Conservation (phyloP, 2,329 filamentous ascomycete species). For the Nothopassalora personata region DNA sequence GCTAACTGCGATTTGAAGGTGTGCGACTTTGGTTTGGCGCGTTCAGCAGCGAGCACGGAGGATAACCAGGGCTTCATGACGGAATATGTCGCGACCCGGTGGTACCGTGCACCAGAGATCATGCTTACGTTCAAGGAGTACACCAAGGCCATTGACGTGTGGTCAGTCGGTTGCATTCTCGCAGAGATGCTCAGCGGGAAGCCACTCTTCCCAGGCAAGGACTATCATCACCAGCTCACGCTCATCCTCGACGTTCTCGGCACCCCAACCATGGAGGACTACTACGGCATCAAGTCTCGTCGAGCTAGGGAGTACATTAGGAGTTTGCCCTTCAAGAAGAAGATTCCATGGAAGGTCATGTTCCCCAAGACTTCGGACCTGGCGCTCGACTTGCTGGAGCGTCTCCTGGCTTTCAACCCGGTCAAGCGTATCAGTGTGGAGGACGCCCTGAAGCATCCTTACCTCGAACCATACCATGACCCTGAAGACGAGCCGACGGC, state of each 20-base stretch:
- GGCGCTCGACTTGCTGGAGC: conserved; percentile 89
- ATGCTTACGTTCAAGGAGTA: conserved; percentile 99
- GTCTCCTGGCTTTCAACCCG: conserved; percentile 94
- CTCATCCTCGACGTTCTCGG: conserved; percentile 95
- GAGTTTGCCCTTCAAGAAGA: conserved; percentile 98
- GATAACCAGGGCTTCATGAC: conserved; percentile 99
- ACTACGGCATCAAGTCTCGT: conserved; percentile 98
- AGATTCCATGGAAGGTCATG: conserved; percentile 93
- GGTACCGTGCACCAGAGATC: conserved; percentile 98
- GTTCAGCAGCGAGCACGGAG: conserved; percentile 88
- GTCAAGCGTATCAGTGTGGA: conserved; percentile 98
- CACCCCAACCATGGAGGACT: conserved; percentile 99
- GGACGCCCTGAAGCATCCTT: conserved; percentile 93
- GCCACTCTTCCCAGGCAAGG: conserved; percentile 95
- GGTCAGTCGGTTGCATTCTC: conserved; percentile 96
- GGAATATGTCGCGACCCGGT: conserved; percentile 98
- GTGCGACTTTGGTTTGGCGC: conserved; percentile 94
- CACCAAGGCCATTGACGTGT: conserved; percentile 98
- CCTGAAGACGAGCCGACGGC: conserved; percentile 97
- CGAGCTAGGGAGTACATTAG: conserved; percentile 97
- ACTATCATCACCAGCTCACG: conserved; percentile 97
- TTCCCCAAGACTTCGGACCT: conserved; percentile 99
- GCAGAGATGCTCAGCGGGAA: conserved; percentile 99
- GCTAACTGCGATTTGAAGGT: conserved; percentile 99
- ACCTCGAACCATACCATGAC: conserved; percentile 97